A percentile compares a stretch with the other conserved stretches of the same genome.
phyloP scores from a whole-genome alignment of 305 asterid genomes.

The Fraxinus sp. region DNA sequence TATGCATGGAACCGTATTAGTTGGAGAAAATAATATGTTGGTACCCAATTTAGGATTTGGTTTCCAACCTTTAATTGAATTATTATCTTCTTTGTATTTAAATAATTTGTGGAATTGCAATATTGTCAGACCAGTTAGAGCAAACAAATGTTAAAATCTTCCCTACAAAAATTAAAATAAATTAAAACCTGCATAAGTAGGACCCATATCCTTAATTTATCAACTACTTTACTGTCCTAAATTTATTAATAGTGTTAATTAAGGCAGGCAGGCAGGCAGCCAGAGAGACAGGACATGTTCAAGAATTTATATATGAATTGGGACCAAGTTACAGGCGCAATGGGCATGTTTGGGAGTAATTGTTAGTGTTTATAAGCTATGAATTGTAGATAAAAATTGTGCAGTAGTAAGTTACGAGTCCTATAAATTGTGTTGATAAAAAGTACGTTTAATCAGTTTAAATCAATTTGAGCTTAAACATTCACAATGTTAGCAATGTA shows the following conservation, averaged over 20 bases:
- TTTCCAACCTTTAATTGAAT: not conserved
- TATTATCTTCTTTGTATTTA: not conserved
- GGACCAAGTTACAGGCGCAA: not conserved
- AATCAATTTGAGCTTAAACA: not conserved
- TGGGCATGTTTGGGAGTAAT: not conserved
- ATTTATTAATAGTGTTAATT: not conserved
- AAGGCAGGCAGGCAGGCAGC: not conserved
- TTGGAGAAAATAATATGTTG: not conserved
- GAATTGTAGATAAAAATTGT: not conserved
- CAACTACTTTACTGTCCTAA: not conserved
- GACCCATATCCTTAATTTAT: not conserved
- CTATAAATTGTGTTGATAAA: not conserved
- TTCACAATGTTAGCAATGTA: not conserved
- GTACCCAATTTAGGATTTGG: not conserved
- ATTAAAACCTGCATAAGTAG: not conserved
- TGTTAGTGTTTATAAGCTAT: not conserved
- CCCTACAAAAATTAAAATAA: not conserved
- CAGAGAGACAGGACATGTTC: not conserved
- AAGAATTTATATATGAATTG: not conserved
- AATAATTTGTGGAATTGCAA: not conserved
- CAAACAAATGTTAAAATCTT: not conserved
- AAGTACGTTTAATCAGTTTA: not conserved
- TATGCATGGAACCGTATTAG: not conserved
- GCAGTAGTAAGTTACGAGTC: not conserved
- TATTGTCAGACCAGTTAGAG: not conserved